A percentile compares a stretch with the other conserved stretches of the same genome.
phyloP scores from a whole-genome alignment of 2,329 filamentous ascomycete genomes.

The Colletotrichum melonis region DNA sequence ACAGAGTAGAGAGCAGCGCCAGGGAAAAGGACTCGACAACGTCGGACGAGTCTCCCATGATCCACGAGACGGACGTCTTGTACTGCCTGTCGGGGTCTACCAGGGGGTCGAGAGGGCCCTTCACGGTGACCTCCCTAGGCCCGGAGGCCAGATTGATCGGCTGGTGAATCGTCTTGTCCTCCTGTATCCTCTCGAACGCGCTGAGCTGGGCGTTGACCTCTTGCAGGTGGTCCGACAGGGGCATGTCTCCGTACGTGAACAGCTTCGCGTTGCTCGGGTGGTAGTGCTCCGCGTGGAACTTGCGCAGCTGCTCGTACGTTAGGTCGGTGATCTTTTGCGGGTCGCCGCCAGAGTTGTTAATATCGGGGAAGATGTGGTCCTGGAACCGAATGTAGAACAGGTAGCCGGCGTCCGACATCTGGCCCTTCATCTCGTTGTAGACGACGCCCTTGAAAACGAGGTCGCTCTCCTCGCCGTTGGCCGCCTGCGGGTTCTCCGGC shows the following conservation, averaged over 20 bases:
- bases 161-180: constrained; percentile 78
- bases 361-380: constrained; percentile 91
- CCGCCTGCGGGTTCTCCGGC: constrained; percentile 83
- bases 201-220: constrained; percentile 82
- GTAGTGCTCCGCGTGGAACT: constrained; percentile 93
- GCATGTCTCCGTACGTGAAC: constrained; percentile 95
- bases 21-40: constrained; percentile 90
- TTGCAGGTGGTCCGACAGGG: constrained; percentile 81
- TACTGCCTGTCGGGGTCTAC: constrained; percentile 87
- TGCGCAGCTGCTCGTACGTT: constrained; percentile 88
- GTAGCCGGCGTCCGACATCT: constrained; percentile 97
- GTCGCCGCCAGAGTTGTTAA: constrained; percentile 97
- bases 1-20: constrained; percentile 81
- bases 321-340: constrained; percentile 96
- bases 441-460: constrained; percentile 97
- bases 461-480: constrained; percentile 67
- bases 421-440: constrained; percentile 99
- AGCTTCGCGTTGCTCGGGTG: constrained; percentile 98
- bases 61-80: constrained; percentile 95
- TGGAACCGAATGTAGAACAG: constrained; percentile 96
- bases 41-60: constrained; percentile 85
- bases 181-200: constrained; percentile 76
- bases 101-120: constrained; percentile 87
- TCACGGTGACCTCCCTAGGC: constrained; percentile 75
- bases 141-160: constrained; percentile 79